Evolutionary conservation across 306 rosid species (phyloP).

Genomic region (Rosa chinensis): DNA sequence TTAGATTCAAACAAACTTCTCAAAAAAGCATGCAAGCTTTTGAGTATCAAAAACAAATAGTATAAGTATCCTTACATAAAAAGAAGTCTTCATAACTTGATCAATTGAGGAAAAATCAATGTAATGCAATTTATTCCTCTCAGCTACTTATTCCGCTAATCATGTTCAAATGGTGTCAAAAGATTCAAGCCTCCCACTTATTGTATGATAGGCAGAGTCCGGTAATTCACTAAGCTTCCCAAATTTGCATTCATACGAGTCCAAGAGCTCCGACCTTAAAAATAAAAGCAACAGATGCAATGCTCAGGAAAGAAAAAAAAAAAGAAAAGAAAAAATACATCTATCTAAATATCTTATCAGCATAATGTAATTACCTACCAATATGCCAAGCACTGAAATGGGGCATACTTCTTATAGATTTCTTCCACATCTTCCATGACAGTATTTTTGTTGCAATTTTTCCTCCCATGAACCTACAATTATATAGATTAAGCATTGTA

Average conservation of each 20-base stretch:
- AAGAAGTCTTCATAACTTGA: too few relatives aligned
- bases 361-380: constrained; percentile 13
- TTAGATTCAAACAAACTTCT: too few relatives aligned
- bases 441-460: neutral
- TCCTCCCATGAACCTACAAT: constrained; percentile 25
- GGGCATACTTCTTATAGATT: constrained; percentile 31
- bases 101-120: too few relatives aligned
- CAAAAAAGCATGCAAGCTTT: too few relatives aligned
- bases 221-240: constrained; percentile 34
- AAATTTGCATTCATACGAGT: constrained; percentile 25
- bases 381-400: constrained; percentile 41
- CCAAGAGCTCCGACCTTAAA: constrained; percentile 31
- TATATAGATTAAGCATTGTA: neutral
- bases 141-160: neutral
- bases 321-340: neutral
- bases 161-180: neutral
- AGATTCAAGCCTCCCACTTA: constrained; percentile 20
- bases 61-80: too few relatives aligned
- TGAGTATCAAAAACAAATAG: too few relatives aligned
- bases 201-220: constrained; percentile 7
- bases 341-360: too few relatives aligned
- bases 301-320: neutral
- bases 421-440: neutral
- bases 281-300: too few relatives aligned
- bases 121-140: neutral